A percentile compares a stretch with the other conserved stretches of the same genome.
Conservation (phyloP, 495 filamentous ascomycete species). For the Trichoderma gamsii region DNA sequence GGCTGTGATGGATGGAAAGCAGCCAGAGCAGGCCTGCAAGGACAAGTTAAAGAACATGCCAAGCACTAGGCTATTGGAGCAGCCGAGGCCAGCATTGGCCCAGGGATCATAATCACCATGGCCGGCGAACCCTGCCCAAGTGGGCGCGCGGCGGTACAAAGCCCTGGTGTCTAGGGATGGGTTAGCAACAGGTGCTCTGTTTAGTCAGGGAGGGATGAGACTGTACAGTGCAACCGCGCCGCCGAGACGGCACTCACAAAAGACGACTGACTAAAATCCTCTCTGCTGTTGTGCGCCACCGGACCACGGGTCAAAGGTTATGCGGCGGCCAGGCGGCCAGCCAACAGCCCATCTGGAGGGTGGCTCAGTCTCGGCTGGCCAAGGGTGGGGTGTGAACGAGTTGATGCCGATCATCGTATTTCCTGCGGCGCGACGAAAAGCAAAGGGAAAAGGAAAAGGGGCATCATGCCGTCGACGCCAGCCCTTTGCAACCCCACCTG, state of each 20-base stretch:
- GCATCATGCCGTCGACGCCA: not conserved
- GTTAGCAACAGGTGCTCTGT: not conserved
- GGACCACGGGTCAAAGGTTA: not conserved
- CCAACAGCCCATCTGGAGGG: not conserved
- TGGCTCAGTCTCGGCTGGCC: not conserved
- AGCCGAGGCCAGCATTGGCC: conserved; percentile 6
- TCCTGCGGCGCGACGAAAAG: not conserved
- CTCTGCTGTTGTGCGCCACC: not conserved
- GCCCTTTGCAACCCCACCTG: not conserved
- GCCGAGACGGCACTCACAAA: not conserved
- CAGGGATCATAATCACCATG: not conserved
- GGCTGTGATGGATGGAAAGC: not conserved
- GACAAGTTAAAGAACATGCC: not conserved
- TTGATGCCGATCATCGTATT: conserved; percentile 10
- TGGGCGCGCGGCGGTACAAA: not conserved
- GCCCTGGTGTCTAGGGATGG: not conserved
- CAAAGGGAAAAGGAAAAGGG: not conserved
- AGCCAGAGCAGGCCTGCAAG: not conserved
- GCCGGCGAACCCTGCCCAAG: not conserved
- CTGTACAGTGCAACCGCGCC: not conserved
- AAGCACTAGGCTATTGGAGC: not conserved
- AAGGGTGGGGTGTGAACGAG: not conserved
- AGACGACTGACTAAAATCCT: not conserved
- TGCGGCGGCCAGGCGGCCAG: not conserved
- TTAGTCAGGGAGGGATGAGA: not conserved